Evolutionary conservation across 495 filamentous ascomycete genomes (phyloP), one percentile per base, ranked within the genome.

Genomic region (Talaromyces liani): DNA sequence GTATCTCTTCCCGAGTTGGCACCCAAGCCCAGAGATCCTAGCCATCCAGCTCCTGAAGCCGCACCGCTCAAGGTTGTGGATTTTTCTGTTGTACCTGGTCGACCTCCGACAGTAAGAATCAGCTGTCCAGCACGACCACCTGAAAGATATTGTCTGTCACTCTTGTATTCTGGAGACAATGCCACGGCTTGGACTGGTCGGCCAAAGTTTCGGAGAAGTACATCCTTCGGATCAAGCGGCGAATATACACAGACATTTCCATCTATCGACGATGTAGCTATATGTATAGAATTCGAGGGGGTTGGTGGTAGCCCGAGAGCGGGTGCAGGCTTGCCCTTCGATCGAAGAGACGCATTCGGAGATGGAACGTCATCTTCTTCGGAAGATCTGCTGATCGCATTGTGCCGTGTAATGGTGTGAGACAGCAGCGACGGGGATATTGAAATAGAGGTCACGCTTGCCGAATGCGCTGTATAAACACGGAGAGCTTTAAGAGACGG

Each of bases 201-300:
- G 1, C 91, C 92, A 79, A 97, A 98, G 70, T 97, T 97, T 49
- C 96, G 86, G 31, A 97, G 74, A 36, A 88, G 84, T 4, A 97
- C 91, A 75, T 98, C 94, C 65, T 85, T 88, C 5, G 83, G 77
- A 66, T 91, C 88, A 20, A 92, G 80, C 34, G 98, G 71, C 1
- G 92, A 95, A 53, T 88, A 84, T 22, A 98, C 84, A 64, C 94
- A 97, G 8, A 98, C 89, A 66, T 96, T 92, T 27, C 94, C 94
- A 71, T 98, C 94, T 67, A 97, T 91, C 0, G 95, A 98, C 16
- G 95, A 90, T 2, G 92, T 93, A 2, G 88, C 94, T 65, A 98
- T 91, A 74, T 94, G 87, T 51, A 97, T 94, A 41, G 88, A 87
- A 66, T 96, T 96, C 7, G 89, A 91, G 0, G 91, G 87, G 6